Evolutionary conservation across 2,329 filamentous ascomycete species (phyloP).

Genomic region (Colletotrichum sp.): DNA sequence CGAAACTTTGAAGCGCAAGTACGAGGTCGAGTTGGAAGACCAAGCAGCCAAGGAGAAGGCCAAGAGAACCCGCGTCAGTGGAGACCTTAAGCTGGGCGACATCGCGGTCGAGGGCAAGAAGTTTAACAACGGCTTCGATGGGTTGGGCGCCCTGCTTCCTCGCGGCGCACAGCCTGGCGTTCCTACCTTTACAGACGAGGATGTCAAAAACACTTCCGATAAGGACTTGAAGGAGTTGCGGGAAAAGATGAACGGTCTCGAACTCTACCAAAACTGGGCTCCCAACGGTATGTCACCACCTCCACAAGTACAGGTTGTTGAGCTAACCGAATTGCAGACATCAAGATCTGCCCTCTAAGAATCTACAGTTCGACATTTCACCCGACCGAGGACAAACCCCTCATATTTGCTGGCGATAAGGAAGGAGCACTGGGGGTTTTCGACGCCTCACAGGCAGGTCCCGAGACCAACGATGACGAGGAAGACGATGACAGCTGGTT

Average conservation of each 20-base stretch:
- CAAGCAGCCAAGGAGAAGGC: conserved; percentile 50
- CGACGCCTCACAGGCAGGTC: conserved; percentile 77
- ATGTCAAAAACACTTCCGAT: conserved; percentile 80
- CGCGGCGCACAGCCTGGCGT: conserved; percentile 80
- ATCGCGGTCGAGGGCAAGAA: conserved; percentile 82
- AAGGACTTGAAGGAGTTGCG: conserved; percentile 76
- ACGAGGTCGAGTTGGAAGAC: conserved; percentile 52
- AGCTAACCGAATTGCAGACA: conserved; percentile 56
- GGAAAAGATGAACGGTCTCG: conserved; percentile 76
- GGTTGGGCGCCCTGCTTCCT: conserved; percentile 64
- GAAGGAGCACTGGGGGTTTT: conserved; percentile 90
- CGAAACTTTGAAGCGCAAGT: conserved; percentile 53
- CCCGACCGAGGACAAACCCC: conserved; percentile 81
- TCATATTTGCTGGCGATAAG: conserved; percentile 95
- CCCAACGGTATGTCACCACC: conserved; percentile 68
- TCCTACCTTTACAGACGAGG: conserved; percentile 84
- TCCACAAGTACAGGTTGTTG: background rate
- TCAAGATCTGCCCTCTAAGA: conserved; percentile 89
- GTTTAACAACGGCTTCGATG: conserved; percentile 71
- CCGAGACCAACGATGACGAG: conserved; percentile 65
- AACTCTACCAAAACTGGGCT: conserved; percentile 83
- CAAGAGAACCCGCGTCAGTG: conserved; percentile 62
- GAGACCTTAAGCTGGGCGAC: conserved; percentile 74
- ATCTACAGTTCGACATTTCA: conserved; percentile 91
- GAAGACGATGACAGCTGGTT: conserved; percentile 62